Percentiles rank a stretch among this genome's conserved stretches.
Evolutionary conservation across 805 yeast genomes (phyloP).

Genomic region (Suhomyces tanzawaensis): DNA sequence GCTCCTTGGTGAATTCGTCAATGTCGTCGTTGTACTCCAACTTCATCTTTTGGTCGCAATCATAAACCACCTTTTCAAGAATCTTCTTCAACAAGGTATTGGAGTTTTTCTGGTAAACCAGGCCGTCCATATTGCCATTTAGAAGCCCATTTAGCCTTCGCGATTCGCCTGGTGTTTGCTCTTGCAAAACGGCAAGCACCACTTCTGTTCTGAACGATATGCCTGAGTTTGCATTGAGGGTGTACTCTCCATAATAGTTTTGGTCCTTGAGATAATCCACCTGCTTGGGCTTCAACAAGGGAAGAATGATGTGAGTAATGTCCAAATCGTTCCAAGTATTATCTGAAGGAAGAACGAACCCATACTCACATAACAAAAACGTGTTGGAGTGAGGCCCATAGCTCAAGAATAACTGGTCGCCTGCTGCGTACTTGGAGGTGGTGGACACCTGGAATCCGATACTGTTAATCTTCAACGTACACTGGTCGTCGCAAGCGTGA

Average conservation of each 20-base stretch:
- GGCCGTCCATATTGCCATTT: slow-evolving; percentile 51
- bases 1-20: slow-evolving; percentile 13
- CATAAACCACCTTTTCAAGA: slow-evolving; percentile 24
- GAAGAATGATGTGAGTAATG: slow-evolving; percentile 44
- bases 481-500: slow-evolving; percentile 58
- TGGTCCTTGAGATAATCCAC: slow-evolving; percentile 44
- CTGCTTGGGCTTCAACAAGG: slow-evolving; percentile 37
- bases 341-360: slow-evolving; percentile 53
- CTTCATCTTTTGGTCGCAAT: slow-evolving; percentile 18
- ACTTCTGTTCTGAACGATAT: slow-evolving; percentile 74
- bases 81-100: slow-evolving; percentile 30
- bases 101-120: slow-evolving; percentile 23
- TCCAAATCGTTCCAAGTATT: slow-evolving; percentile 76
- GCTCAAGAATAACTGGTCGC: slow-evolving; percentile 64
- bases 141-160: slow-evolving; percentile 36
- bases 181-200: slow-evolving; percentile 62
- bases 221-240: slow-evolving; percentile 48
- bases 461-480: slow-evolving; percentile 45
- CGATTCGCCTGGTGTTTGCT: slow-evolving; percentile 23
- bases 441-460: slow-evolving; percentile 53
- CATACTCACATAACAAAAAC: slow-evolving; percentile 81
- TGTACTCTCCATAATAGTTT: slow-evolving; percentile 74
- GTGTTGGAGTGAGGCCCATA: slow-evolving; percentile 91
- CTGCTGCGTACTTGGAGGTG: slow-evolving; percentile 23
- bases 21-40: slow-evolving; percentile 18